Evolutionary conservation across 371 early-diverging fungal species (phyloP).

Genomic region (Mucor circinelloides): DNA sequence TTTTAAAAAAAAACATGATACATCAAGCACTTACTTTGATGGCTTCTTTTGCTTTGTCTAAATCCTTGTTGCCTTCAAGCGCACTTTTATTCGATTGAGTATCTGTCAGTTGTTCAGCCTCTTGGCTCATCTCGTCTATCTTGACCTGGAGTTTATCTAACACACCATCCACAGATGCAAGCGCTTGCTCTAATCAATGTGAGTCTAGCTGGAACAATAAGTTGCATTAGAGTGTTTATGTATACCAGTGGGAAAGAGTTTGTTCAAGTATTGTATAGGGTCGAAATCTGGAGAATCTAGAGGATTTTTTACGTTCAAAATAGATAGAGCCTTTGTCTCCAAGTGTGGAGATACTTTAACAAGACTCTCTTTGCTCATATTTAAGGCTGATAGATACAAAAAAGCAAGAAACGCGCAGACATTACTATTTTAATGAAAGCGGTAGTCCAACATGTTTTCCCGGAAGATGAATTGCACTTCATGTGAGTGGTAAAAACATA

Average conservation of each 20-base stretch:
- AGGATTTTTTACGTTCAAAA: conserved; percentile 60
- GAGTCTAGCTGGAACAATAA: background rate
- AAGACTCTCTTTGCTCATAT: conserved; percentile 11
- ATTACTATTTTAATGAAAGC: background rate
- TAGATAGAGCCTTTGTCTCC: conserved; percentile 51
- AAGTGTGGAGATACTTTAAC: conserved; percentile 53
- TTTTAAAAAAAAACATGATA: too few relatives aligned
- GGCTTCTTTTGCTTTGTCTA: conserved; percentile 69
- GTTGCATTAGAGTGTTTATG: background rate
- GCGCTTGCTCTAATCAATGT: conserved; percentile 63
- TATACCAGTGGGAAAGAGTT: conserved; percentile 79
- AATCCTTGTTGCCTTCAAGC: conserved; percentile 56
- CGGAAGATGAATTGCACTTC: background rate
- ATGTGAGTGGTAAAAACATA: background rate
- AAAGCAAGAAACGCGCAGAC: background rate
- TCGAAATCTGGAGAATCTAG: conserved; percentile 76
- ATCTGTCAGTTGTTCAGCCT: conserved; percentile 73
- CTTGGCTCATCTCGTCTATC: conserved; percentile 59
- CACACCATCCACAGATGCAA: conserved; percentile 71
- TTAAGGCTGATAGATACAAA: background rate
- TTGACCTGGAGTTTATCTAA: conserved; percentile 62
- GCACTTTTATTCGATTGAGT: conserved; percentile 63
- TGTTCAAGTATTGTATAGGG: conserved; percentile 75
- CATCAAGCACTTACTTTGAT: conserved; percentile 58
- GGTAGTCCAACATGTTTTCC: background rate